These are phyloP conservation scores for Camelina hispida DNA, from an alignment of 345 rosid species.

Conservation along the genomic window DNA sequence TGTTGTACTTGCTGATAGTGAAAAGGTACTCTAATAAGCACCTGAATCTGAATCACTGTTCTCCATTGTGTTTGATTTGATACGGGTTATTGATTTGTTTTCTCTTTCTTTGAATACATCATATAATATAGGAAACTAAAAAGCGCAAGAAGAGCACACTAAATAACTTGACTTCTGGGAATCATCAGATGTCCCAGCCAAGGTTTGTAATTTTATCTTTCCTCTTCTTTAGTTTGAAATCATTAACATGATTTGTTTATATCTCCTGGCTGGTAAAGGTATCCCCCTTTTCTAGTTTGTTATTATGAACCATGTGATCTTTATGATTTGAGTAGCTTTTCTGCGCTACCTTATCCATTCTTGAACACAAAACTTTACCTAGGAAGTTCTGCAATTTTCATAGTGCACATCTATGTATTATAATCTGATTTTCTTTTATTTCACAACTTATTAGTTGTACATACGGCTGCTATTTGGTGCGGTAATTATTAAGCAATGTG, in stretches of 20 bases:
- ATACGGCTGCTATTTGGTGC: constrained; percentile 8
- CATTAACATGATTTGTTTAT: constrained; percentile 14
- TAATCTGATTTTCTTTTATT: background rate
- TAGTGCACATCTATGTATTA: background rate
- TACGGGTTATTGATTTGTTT: too few species aligned
- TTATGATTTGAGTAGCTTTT: constrained; percentile 11
- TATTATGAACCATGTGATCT: constrained; percentile 21
- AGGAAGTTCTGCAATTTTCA: constrained; percentile 4
- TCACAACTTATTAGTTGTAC: constrained; percentile 5
- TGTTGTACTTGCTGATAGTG: constrained; percentile 73
- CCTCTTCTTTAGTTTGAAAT: constrained; percentile 2
- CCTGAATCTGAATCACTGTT: constrained; percentile 13
- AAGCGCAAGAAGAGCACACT: constrained; percentile 65
- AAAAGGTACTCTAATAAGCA: constrained; percentile 59
- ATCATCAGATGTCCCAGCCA: constrained; percentile 57
- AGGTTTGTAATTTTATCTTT: constrained; percentile 55
- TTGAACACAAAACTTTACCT: constrained; percentile 5
- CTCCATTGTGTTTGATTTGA: background rate
- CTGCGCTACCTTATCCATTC: background rate
- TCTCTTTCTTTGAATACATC: constrained; percentile 21
- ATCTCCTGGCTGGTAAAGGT: background rate
- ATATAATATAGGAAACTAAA: constrained; percentile 60
- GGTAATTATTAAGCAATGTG: background rate
- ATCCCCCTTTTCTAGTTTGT: constrained; percentile 9
- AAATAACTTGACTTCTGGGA: constrained; percentile 53